Conservation (phyloP, 139 green algal genomes). For the Tetradesmus lagerheimii region DNA sequence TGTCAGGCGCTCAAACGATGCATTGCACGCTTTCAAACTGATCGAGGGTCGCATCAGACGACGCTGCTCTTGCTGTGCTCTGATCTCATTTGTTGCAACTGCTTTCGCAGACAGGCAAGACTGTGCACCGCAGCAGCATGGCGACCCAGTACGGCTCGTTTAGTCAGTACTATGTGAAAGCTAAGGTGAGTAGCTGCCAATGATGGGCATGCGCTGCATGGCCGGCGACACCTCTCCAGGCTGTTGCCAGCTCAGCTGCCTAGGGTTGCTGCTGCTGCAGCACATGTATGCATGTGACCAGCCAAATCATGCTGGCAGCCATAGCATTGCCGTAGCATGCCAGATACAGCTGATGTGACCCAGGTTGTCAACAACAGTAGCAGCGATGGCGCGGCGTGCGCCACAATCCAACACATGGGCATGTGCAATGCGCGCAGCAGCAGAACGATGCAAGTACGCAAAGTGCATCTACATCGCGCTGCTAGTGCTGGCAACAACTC, state of each 20-base stretch:
- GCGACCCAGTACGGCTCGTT: background rate
- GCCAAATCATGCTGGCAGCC: background rate
- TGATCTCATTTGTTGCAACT: background rate
- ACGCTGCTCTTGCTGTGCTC: background rate
- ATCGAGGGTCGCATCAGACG: too few species aligned
- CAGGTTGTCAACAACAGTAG: background rate
- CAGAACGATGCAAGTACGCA: too few species aligned
- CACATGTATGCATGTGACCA: background rate
- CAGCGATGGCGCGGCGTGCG: background rate
- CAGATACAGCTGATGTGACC: background rate
- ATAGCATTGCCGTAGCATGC: background rate
- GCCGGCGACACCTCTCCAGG: background rate
- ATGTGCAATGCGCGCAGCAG: too few species aligned
- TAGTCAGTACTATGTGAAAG: slow-evolving; percentile 1
- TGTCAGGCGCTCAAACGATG: too few species aligned
- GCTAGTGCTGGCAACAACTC: too few species aligned
- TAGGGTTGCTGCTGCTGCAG: background rate
- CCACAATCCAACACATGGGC: too few species aligned
- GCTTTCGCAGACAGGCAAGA: background rate
- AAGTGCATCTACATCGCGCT: too few species aligned
- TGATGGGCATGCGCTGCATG: too few species aligned
- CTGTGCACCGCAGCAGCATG: background rate
- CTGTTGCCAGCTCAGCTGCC: background rate
- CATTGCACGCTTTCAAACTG: too few species aligned
- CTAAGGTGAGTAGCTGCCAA: slow-evolving; percentile 1